phyloP scores from a whole-genome alignment of 345 rosid species.

The Salix dunnii region DNA sequence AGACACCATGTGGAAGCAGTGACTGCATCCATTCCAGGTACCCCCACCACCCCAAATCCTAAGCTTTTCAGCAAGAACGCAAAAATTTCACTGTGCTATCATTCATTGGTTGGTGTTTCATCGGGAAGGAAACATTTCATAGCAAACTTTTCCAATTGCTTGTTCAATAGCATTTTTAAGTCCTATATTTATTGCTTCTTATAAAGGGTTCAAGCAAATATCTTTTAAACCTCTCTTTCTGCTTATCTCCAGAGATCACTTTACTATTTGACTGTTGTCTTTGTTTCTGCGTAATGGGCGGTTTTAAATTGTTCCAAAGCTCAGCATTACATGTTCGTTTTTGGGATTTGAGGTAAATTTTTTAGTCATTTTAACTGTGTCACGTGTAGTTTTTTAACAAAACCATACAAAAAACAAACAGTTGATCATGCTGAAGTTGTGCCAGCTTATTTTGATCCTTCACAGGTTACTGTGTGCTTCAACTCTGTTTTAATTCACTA shows the following conservation, averaged over 20 bases:
- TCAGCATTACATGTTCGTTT: neutral
- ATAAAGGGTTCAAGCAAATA: neutral
- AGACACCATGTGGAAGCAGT: conserved; percentile 20
- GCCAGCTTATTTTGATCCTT: neutral
- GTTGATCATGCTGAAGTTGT: neutral
- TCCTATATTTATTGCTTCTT: neutral
- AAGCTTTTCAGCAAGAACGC: neutral
- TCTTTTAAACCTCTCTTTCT: neutral
- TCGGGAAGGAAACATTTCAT: neutral
- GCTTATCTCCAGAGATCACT: neutral
- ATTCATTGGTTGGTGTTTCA: neutral
- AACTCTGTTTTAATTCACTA: neutral
- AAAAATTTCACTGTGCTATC: neutral
- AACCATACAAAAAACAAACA: neutral
- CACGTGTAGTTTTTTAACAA: neutral
- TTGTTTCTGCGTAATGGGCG: conserved; percentile 8
- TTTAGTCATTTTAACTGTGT: neutral
- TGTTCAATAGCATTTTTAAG: neutral
- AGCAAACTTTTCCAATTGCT: neutral
- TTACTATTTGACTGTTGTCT: neutral
- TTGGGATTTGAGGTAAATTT: neutral
- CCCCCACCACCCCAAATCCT: conserved; percentile 8
- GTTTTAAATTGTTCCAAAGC: neutral
- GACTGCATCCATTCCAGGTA: conserved; percentile 15
- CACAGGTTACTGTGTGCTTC: neutral